These are phyloP conservation scores for Metarhizium album DNA, from an alignment of 2,329 filamentous ascomycete species.

Conservation along the genomic window DNA sequence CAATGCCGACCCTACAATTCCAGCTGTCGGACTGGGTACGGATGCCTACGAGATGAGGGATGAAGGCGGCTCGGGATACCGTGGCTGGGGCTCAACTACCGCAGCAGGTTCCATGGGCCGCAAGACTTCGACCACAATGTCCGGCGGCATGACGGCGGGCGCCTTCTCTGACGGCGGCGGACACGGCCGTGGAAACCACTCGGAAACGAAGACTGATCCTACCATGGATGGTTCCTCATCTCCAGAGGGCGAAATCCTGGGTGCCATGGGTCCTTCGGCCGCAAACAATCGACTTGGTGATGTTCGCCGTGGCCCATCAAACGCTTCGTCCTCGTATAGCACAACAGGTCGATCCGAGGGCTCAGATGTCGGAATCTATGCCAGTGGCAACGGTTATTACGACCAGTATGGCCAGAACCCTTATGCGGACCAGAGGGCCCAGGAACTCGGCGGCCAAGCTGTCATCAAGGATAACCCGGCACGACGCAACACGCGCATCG, in stretches of 20 bases:
- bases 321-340: constrained; percentile 93
- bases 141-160: constrained; percentile 55
- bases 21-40: constrained; percentile 31
- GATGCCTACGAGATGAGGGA: constrained; percentile 67
- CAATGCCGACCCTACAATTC: constrained; percentile 82
- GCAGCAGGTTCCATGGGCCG: constrained; percentile 56
- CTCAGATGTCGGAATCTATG: constrained; percentile 43
- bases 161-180: constrained; percentile 67
- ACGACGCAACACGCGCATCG: constrained; percentile 85
- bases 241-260: constrained; percentile 72
- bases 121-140: constrained; percentile 83
- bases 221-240: constrained; percentile 44
- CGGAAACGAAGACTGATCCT: constrained; percentile 58
- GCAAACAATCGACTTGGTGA: constrained; percentile 54
- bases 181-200: constrained; percentile 52
- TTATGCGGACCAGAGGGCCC: constrained; percentile 36
- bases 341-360: constrained; percentile 64
- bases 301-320: constrained; percentile 82
- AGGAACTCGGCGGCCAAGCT: constrained; percentile 49
- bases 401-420: constrained; percentile 49
- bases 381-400: constrained; percentile 39
- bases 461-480: constrained; percentile 91
- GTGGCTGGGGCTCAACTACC: constrained; percentile 84
- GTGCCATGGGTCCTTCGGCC: constrained; percentile 65
- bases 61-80: constrained; percentile 68